These are phyloP conservation scores for Lanmaoa pseudosensibilis DNA, from an alignment of 768 basidiomycete genomes.

Conservation along the genomic window DNA sequence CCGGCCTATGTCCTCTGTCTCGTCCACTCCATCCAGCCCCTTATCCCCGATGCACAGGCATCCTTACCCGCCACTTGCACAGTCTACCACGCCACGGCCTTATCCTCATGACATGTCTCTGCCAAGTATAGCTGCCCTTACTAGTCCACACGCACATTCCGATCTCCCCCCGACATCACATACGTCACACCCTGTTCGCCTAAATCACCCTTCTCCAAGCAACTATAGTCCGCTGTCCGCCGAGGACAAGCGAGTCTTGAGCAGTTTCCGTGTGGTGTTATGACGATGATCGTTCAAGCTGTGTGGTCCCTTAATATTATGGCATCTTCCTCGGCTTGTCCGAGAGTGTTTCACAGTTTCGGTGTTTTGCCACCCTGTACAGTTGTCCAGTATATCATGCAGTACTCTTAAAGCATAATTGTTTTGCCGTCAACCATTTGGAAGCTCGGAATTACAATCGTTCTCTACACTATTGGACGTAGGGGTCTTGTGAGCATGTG, in stretches of 20 bases:
- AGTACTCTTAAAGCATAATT: conserved; percentile 1
- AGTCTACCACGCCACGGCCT: conserved; percentile 3
- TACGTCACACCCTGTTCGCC: conserved; percentile 16
- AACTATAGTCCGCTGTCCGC: conserved; percentile 45
- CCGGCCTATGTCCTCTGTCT: conserved; percentile 13
- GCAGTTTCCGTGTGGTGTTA: conserved; percentile 54
- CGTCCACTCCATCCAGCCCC: conserved; percentile 14
- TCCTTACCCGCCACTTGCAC: conserved; percentile 3
- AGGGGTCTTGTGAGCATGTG: neutral
- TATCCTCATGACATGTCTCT: conserved; percentile 15
- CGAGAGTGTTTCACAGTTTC: neutral
- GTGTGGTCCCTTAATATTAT: conserved; percentile 1
- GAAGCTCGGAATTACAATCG: neutral
- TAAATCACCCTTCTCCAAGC: conserved; percentile 26
- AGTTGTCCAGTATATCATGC: neutral
- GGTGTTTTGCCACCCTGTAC: conserved; percentile 4
- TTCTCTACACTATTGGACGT: neutral
- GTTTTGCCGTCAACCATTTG: neutral
- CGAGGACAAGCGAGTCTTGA: conserved; percentile 60
- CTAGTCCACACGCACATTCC: conserved; percentile 2
- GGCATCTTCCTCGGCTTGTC: neutral
- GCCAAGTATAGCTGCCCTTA: conserved; percentile 25
- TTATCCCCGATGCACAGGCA: conserved; percentile 14
- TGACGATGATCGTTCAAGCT: conserved; percentile 24
- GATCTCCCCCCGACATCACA: conserved; percentile 1